phyloP scores from a whole-genome alignment of 78 protist species.

The Capsaspora owczarzaki region DNA sequence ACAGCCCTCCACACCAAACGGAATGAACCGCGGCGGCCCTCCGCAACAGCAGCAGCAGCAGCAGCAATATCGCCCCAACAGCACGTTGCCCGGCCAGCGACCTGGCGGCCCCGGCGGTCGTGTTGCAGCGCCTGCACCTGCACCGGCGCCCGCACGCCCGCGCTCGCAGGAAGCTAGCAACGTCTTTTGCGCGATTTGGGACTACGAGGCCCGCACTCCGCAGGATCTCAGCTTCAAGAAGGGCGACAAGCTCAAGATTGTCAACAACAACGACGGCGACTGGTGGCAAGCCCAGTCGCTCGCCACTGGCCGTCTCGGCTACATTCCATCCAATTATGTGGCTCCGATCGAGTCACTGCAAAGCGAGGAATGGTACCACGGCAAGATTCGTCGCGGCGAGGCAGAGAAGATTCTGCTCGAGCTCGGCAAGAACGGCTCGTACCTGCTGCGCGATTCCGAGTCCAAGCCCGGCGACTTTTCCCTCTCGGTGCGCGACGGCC shows the following conservation, averaged over 20 bases:
- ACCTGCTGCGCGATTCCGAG: conserved; percentile 1
- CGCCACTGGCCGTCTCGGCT: conserved; percentile 11
- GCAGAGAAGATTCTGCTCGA: neutral
- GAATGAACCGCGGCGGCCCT: too few relatives aligned
- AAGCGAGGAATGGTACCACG: neutral
- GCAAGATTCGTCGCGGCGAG: neutral
- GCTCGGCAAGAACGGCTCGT: neutral
- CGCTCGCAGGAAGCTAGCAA: too few relatives aligned
- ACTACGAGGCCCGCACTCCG: conserved; percentile 8
- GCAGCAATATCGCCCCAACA: too few relatives aligned
- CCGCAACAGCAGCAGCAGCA: too few relatives aligned
- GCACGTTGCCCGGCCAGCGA: too few relatives aligned
- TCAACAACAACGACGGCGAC: conserved; percentile 22
- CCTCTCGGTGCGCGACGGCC: conserved; percentile 7
- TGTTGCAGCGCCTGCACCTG: too few relatives aligned
- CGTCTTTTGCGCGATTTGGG: neutral
- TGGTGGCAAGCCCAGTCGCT: conserved; percentile 38
- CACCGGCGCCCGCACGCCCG: too few relatives aligned
- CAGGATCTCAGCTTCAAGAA: neutral
- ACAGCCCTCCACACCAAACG: too few relatives aligned
- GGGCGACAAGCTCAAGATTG: conserved; percentile 17
- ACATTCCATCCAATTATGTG: conserved; percentile 33
- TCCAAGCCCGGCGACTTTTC: neutral
- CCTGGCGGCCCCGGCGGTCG: too few relatives aligned
- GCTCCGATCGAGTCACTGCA: neutral